Percentiles rank a stretch among this genome's conserved stretches.
Evolutionary conservation across 2,329 filamentous ascomycete genomes (phyloP).

Genomic region (Aspergillus sp.): DNA sequence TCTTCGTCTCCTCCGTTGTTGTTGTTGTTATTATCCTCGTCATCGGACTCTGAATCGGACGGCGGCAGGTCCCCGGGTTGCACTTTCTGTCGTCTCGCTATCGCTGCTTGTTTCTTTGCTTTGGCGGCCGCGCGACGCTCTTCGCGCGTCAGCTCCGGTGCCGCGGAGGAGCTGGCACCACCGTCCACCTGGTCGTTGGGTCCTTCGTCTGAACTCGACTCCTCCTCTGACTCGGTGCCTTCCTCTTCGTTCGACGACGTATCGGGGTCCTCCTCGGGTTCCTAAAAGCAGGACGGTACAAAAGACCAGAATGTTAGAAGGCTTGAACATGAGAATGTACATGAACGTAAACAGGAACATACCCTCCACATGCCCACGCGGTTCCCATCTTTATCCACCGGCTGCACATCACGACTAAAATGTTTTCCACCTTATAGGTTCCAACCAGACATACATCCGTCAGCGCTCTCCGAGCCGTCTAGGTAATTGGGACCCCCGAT

Average conservation of each 20-base stretch:
- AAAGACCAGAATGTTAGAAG: not conserved
- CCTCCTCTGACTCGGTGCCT: conserved; percentile 46
- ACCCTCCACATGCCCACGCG: conserved; percentile 84
- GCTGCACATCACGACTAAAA: conserved; percentile 88
- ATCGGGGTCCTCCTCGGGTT: conserved; percentile 31
- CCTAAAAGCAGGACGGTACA: not conserved
- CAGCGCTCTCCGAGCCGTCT: not conserved
- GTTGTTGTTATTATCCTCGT: conserved; percentile 33
- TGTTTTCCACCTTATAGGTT: conserved; percentile 75
- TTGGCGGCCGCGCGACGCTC: conserved; percentile 85
- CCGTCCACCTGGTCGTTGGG: conserved; percentile 53
- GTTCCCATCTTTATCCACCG: conserved; percentile 85
- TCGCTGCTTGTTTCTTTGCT: conserved; percentile 85
- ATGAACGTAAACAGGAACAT: conserved; percentile 31
- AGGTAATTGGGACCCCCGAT: not conserved
- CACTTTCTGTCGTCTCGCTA: conserved; percentile 70
- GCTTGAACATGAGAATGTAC: too few species aligned
- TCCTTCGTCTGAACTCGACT: conserved; percentile 31
- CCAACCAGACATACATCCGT: not conserved
- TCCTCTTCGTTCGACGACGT: conserved; percentile 42
- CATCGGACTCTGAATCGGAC: conserved; percentile 56
- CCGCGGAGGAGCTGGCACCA: conserved; percentile 43
- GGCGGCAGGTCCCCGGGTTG: conserved; percentile 85
- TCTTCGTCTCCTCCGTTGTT: conserved; percentile 37
- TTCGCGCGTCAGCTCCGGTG: conserved; percentile 70